Conservation (phyloP, 2,329 filamentous ascomycete genomes). For the Pseudogymnoascus sp. region DNA sequence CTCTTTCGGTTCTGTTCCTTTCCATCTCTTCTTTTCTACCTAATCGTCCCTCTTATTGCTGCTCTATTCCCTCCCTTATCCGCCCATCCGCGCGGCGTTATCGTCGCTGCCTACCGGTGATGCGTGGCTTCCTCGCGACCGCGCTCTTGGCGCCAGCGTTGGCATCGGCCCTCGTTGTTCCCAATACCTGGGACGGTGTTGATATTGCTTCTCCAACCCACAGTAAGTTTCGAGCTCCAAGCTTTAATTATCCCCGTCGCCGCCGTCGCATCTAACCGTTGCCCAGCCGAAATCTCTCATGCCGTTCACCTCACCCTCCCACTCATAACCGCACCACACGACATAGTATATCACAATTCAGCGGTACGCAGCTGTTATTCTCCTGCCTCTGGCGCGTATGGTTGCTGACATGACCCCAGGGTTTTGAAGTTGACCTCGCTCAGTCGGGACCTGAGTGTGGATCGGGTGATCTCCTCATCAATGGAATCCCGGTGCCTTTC, state of each 20-base stretch:
- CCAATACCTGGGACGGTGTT: background rate
- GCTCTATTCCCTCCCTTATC: background rate
- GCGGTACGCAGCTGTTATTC: background rate
- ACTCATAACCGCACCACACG: background rate
- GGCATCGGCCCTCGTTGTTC: constrained; percentile 5
- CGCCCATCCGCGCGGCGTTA: background rate
- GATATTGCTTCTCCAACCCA: background rate
- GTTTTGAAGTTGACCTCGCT: background rate
- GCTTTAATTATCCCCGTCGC: background rate
- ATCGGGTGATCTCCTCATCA: background rate
- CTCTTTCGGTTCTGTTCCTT: background rate
- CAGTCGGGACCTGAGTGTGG: background rate
- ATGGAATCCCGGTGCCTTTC: background rate
- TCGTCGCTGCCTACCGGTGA: background rate
- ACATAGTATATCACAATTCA: background rate
- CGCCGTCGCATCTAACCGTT: background rate
- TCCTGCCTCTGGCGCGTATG: background rate
- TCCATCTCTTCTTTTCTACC: background rate
- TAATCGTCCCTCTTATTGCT: background rate
- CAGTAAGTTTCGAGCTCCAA: background rate
- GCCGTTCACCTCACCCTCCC: background rate
- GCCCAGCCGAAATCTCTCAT: background rate
- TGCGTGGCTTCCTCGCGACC: constrained; percentile 2
- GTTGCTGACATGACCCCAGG: background rate
- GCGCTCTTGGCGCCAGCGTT: constrained; percentile 6